Evolutionary conservation across 768 basidiomycete species (phyloP).

Genomic region (Trametes cinnabarina): DNA sequence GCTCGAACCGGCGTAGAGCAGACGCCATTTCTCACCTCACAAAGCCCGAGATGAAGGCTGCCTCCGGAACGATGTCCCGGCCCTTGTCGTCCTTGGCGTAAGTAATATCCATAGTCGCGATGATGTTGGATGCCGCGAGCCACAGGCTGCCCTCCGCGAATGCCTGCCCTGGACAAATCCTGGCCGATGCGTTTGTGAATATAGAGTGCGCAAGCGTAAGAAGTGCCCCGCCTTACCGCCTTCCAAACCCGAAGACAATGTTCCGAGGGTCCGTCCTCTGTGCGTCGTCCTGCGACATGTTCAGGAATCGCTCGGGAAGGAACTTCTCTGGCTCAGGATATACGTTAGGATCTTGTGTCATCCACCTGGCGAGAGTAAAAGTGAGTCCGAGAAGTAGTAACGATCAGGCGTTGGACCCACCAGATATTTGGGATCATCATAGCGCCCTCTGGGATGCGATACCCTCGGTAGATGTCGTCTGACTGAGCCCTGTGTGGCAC

Average conservation of each 20-base stretch:
- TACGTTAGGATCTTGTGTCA: constrained; percentile 17
- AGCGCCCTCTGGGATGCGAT: constrained; percentile 19
- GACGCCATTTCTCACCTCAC: neutral
- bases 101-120: constrained; percentile 27
- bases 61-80: constrained; percentile 35
- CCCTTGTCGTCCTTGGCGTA: constrained; percentile 36
- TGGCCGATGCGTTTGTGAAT: neutral
- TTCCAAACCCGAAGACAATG: constrained; percentile 21
- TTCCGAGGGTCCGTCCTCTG: constrained; percentile 6
- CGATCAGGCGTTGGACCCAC: neutral
- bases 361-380: constrained; percentile 13
- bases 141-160: constrained; percentile 27
- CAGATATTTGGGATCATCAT: constrained; percentile 26
- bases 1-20: neutral
- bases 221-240: constrained; percentile 6
- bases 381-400: neutral
- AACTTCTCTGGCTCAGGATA: constrained; percentile 24
- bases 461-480: constrained; percentile 26
- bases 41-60: constrained; percentile 41
- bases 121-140: constrained; percentile 26
- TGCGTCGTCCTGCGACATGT: constrained; percentile 7
- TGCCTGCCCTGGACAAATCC: constrained; percentile 28
- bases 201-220: neutral
- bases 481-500: constrained; percentile 20
- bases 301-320: constrained; percentile 22